Conservation (phyloP, 148 eudicot species). For the Rhododendron ferrugineum region DNA sequence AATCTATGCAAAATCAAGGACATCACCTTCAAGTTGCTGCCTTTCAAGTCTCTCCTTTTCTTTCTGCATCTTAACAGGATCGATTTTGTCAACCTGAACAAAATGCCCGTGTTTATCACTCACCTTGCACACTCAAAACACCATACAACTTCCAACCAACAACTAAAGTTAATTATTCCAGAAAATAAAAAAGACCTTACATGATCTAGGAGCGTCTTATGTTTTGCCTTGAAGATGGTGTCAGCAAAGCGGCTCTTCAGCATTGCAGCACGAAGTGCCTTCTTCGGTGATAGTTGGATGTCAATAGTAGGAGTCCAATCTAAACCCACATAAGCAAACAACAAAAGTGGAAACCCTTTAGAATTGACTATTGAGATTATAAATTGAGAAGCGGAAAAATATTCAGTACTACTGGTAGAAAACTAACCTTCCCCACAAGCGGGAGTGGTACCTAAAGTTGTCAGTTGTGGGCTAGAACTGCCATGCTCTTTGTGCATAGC, state of each 20-base stretch:
- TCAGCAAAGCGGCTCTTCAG: constrained; percentile 75
- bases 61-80: constrained; percentile 35
- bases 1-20: background rate
- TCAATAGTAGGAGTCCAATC: constrained; percentile 37
- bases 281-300: constrained; percentile 51
- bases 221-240: constrained; percentile 64
- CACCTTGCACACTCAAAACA: background rate
- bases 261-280: constrained; percentile 78
- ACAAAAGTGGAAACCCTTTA: background rate
- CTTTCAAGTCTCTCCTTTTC: constrained; percentile 52
- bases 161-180: background rate
- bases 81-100: constrained; percentile 38
- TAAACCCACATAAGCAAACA: constrained; percentile 15
- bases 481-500: constrained; percentile 33
- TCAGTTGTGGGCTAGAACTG: constrained; percentile 11
- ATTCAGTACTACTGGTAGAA: background rate
- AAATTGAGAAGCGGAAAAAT: background rate
- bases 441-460: constrained; percentile 19
- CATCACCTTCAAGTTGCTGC: constrained; percentile 55
- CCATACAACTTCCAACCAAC: background rate
- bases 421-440: constrained; percentile 38
- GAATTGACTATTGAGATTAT: background rate
- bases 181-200: constrained; percentile 24
- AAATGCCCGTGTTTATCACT: background rate
- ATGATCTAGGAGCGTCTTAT: constrained; percentile 38